Percentiles rank a stretch among this genome's conserved stretches.
phyloP scores from a whole-genome alignment of 371 early-diverging fungal genomes.

The Polyrhizophydium stewartii region DNA sequence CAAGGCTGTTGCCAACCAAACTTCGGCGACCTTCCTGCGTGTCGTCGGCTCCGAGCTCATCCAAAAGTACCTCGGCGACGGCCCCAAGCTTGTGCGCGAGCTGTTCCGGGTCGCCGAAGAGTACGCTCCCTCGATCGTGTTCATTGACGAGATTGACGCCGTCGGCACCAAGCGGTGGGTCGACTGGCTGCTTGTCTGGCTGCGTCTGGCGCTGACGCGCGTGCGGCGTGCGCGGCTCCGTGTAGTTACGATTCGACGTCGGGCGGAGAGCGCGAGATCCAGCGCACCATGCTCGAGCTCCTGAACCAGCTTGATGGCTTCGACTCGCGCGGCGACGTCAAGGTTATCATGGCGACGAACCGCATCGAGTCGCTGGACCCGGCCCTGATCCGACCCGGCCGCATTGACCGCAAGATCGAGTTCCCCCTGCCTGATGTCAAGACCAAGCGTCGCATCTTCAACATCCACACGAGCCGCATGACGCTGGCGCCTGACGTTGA shows the following conservation, averaged over 20 bases:
- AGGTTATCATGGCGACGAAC: slow-evolving; percentile 99
- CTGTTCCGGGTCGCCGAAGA: slow-evolving; percentile 99
- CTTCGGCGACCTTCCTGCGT: slow-evolving; percentile 99
- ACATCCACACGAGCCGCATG: slow-evolving; percentile 99
- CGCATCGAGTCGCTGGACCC: slow-evolving; percentile 98
- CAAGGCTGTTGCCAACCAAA: slow-evolving; percentile 99
- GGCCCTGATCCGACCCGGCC: slow-evolving; percentile 91
- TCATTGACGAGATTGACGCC: slow-evolving; percentile 99
- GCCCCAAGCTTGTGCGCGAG: slow-evolving; percentile 98
- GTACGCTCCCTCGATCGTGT: slow-evolving; percentile 98
- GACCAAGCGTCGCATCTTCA: slow-evolving; percentile 97
- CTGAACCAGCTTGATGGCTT: slow-evolving; percentile 98
- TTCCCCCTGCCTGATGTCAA: slow-evolving; percentile 98
- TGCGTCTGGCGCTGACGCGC: not conserved
- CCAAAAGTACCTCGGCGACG: slow-evolving; percentile 99
- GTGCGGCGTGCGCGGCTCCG: too few species aligned
- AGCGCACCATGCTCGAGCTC: slow-evolving; percentile 88
- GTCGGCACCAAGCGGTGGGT: slow-evolving; percentile 68
- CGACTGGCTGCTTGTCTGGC: not conserved
- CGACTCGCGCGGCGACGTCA: slow-evolving; percentile 98
- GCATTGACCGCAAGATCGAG: slow-evolving; percentile 99
- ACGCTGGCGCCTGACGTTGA: slow-evolving; percentile 98
- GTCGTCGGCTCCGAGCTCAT: slow-evolving; percentile 99
- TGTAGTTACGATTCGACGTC: slow-evolving; percentile 7
- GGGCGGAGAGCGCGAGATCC: slow-evolving; percentile 97